Evolutionary conservation across 495 filamentous ascomycete genomes (phyloP).

Genomic region (Extremus antarcticus): DNA sequence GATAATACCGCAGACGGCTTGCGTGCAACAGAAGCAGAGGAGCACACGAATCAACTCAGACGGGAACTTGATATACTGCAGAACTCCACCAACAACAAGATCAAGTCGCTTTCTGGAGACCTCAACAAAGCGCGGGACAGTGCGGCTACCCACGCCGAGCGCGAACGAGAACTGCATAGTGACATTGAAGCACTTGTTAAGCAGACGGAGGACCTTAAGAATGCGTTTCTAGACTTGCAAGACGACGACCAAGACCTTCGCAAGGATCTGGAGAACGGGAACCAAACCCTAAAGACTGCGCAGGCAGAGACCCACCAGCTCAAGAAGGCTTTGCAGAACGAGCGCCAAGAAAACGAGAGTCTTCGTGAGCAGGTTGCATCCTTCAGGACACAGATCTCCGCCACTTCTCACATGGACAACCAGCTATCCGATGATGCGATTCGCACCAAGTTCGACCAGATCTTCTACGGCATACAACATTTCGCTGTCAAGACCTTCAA

Average conservation of each 20-base stretch:
- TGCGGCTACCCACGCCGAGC: too few species aligned
- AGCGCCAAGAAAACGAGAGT: background rate
- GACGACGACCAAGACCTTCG: too few species aligned
- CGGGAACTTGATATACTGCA: too few species aligned
- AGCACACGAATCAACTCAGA: too few species aligned
- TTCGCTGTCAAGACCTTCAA: constrained; percentile 1
- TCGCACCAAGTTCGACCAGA: background rate
- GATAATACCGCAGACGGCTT: too few species aligned
- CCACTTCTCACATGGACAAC: background rate
- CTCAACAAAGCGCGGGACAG: too few species aligned
- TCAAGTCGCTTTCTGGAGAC: too few species aligned
- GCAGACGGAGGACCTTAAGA: background rate
- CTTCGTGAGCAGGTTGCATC: background rate
- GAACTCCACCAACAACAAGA: too few species aligned
- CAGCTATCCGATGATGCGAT: background rate
- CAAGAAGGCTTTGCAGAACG: background rate
- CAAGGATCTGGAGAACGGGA: too few species aligned
- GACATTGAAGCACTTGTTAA: background rate
- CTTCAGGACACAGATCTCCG: background rate
- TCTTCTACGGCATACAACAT: constrained; percentile 5
- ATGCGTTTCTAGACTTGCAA: background rate
- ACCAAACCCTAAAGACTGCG: too few species aligned
- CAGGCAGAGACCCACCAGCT: background rate
- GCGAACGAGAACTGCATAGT: too few species aligned
- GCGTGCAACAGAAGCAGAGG: too few species aligned